Percentiles rank a stretch among this genome's conserved stretches.
Evolutionary conservation across 495 filamentous ascomycete genomes (phyloP).

Genomic region (Hypoxylon rickii): DNA sequence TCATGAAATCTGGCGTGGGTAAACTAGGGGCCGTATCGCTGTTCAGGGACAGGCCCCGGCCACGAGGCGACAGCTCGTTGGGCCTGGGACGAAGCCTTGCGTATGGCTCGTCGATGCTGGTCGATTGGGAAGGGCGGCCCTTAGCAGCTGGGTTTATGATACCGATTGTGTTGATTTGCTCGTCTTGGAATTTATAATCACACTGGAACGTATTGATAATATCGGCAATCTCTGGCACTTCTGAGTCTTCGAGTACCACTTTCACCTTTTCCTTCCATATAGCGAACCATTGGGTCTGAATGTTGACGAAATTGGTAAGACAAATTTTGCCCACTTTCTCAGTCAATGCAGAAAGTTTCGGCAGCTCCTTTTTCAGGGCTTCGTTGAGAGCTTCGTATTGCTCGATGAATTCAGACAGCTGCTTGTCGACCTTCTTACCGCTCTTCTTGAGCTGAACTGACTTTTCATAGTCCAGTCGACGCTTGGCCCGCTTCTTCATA

Average conservation of each 20-base stretch:
- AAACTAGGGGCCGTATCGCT: slow-evolving; percentile 66
- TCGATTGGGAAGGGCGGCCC: slow-evolving; percentile 51
- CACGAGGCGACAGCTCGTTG: slow-evolving; percentile 44
- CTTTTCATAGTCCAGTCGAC: slow-evolving; percentile 83
- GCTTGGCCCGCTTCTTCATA: slow-evolving; percentile 91
- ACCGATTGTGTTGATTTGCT: slow-evolving; percentile 52
- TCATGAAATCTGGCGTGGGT: slow-evolving; percentile 61
- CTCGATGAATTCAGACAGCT: slow-evolving; percentile 78
- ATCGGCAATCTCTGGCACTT: slow-evolving; percentile 66
- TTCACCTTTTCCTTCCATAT: slow-evolving; percentile 81
- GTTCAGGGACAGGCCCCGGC: slow-evolving; percentile 63
- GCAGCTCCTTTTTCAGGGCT: slow-evolving; percentile 88
- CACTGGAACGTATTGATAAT: slow-evolving; percentile 72
- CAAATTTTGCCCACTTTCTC: slow-evolving; percentile 79
- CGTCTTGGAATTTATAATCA: slow-evolving; percentile 69
- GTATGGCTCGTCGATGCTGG: slow-evolving; percentile 48
- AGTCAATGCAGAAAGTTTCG: slow-evolving; percentile 79
- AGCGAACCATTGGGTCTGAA: slow-evolving; percentile 78
- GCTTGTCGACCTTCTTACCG: slow-evolving; percentile 77
- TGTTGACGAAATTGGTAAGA: slow-evolving; percentile 76
- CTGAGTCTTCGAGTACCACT: slow-evolving; percentile 66
- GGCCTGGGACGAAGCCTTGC: slow-evolving; percentile 48
- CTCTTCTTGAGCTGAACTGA: slow-evolving; percentile 63
- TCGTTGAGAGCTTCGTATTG: slow-evolving; percentile 90
- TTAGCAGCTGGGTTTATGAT: slow-evolving; percentile 53